Evolutionary conservation across 2,329 filamentous ascomycete species (phyloP).

Genomic region (Pseudogymnoascus sp.): DNA sequence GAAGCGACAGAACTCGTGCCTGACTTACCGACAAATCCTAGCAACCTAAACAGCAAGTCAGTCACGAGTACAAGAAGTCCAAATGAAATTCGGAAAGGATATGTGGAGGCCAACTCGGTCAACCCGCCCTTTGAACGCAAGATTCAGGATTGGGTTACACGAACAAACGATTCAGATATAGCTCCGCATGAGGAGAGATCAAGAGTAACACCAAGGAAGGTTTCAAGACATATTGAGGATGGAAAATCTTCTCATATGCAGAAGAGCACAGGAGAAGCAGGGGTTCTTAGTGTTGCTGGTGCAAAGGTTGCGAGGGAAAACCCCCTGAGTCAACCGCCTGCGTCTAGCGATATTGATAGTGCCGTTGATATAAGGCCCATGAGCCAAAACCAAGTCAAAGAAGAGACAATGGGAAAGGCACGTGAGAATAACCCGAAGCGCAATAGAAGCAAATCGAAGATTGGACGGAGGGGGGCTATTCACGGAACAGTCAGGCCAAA

Average conservation of each 20-base stretch:
- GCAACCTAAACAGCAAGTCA: background rate
- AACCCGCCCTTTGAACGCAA: constrained; percentile 51
- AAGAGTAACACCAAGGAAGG: background rate
- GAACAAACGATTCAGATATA: constrained; percentile 9
- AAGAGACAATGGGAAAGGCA: constrained; percentile 23
- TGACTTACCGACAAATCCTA: background rate
- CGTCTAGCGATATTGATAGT: background rate
- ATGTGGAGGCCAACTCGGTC: constrained; percentile 42
- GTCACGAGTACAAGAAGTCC: background rate
- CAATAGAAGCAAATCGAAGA: constrained; percentile 8
- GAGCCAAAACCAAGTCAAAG: constrained; percentile 17
- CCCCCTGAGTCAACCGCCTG: constrained; percentile 25
- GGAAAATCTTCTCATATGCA: background rate
- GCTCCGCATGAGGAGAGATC: background rate
- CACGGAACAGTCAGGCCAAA: constrained; percentile 31
- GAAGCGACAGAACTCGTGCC: background rate
- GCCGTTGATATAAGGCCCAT: constrained; percentile 8
- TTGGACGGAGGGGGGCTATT: constrained; percentile 18
- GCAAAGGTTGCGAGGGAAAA: constrained; percentile 9
- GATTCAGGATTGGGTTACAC: constrained; percentile 50
- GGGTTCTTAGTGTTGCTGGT: background rate
- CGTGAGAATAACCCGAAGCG: constrained; percentile 19
- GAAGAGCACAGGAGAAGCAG: background rate
- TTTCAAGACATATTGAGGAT: background rate
- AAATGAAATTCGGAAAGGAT: constrained; percentile 35